These are phyloP conservation scores for Penicillium simplicissimum DNA, from an alignment of 495 filamentous ascomycete species.

Conservation along the genomic window DNA sequence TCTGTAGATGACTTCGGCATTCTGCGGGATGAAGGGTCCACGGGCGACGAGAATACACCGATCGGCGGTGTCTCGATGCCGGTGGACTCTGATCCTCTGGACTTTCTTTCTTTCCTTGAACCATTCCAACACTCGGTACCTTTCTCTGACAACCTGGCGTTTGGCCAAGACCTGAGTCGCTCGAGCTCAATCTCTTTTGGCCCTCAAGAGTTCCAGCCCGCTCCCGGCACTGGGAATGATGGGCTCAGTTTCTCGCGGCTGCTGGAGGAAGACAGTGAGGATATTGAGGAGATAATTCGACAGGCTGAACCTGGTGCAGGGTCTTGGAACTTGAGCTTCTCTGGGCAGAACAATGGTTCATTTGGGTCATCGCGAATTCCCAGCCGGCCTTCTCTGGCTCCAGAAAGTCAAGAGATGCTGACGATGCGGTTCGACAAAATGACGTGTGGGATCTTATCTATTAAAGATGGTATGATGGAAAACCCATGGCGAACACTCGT, in stretches of 20 bases:
- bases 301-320: slow-evolving; percentile 41
- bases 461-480: slow-evolving; percentile 68
- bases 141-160: slow-evolving; percentile 15
- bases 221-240: slow-evolving; percentile 7
- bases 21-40: slow-evolving; percentile 11
- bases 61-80: slow-evolving; percentile 21
- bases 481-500: slow-evolving; percentile 78
- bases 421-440: slow-evolving; percentile 66
- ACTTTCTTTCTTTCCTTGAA: slow-evolving; percentile 29
- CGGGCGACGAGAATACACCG: slow-evolving; percentile 8
- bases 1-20: slow-evolving; percentile 21
- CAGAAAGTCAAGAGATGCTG: slow-evolving; percentile 62
- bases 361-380: slow-evolving; percentile 16
- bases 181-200: slow-evolving; percentile 11
- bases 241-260: slow-evolving; percentile 38
- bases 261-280: slow-evolving; percentile 49
- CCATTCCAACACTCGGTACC: slow-evolving; percentile 21
- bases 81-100: slow-evolving; percentile 18
- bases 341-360: slow-evolving; percentile 6
- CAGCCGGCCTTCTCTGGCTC: slow-evolving; percentile 32
- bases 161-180: slow-evolving; percentile 13
- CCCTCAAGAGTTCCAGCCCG: slow-evolving; percentile 3
- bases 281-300: slow-evolving; percentile 62
- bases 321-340: slow-evolving; percentile 37
- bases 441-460: slow-evolving; percentile 76